phyloP scores from a whole-genome alignment of 1,139 yeast species.

The Yamadazyma atlantica region DNA sequence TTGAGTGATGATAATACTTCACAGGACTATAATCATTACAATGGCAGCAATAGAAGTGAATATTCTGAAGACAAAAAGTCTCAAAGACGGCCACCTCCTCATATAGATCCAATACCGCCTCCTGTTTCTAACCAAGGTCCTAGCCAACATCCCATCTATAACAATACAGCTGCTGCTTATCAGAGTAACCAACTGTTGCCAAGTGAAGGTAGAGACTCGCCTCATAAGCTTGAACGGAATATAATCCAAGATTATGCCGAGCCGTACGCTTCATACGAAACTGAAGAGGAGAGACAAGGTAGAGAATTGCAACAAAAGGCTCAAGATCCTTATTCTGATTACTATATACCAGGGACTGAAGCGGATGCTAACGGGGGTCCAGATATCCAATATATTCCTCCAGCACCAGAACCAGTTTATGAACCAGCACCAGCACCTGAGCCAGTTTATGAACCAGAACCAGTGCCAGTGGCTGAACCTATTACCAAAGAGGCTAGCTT shows the following conservation, averaged over 20 bases:
- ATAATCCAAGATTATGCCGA: constrained; percentile 18
- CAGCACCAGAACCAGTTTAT: not conserved
- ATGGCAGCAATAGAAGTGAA: constrained; percentile 1
- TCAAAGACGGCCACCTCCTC: constrained; percentile 20
- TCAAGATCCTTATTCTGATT: constrained; percentile 24
- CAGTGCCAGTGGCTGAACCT: not conserved
- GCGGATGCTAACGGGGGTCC: not conserved
- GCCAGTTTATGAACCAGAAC: not conserved
- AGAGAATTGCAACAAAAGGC: constrained; percentile 19
- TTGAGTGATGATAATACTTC: constrained; percentile 14
- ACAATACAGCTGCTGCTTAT: constrained; percentile 2
- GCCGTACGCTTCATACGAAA: constrained; percentile 31
- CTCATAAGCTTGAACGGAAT: constrained; percentile 8
- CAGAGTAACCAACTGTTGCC: constrained; percentile 10
- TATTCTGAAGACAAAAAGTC: constrained; percentile 4
- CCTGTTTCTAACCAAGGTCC: not conserved
- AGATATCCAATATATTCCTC: constrained; percentile 1
- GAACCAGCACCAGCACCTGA: constrained; percentile 1
- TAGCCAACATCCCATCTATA: constrained; percentile 4
- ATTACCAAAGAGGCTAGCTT: not conserved
- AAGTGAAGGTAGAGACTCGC: constrained; percentile 7
- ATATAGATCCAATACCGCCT: constrained; percentile 5
- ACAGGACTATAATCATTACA: not conserved
- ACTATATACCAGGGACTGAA: constrained; percentile 13
- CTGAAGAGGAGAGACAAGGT: constrained; percentile 17